A percentile compares a stretch with the other conserved stretches of the same genome.
These are phyloP conservation scores for Malbranchea cinnamomea DNA, from an alignment of 2,329 filamentous ascomycete species.

Conservation along the genomic window DNA sequence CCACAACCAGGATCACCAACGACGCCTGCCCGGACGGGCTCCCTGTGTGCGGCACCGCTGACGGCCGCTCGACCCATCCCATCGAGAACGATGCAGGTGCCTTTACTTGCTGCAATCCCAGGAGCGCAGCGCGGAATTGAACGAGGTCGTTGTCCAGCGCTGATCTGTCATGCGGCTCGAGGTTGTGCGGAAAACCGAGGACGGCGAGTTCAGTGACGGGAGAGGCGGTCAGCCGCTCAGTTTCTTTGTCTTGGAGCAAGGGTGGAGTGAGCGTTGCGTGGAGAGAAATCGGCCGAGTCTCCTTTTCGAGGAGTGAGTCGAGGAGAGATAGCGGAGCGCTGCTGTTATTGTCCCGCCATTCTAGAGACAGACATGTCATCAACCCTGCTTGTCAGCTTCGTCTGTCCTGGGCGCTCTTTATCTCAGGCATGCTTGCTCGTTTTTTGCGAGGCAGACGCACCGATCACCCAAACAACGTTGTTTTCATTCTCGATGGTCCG, in stretches of 20 bases:
- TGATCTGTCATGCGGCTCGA: slow-evolving; percentile 15
- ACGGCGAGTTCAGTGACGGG: slow-evolving; percentile 37
- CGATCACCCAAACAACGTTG: slow-evolving; percentile 22
- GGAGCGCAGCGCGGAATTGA: slow-evolving; percentile 23
- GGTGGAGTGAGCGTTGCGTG: slow-evolving; percentile 18
- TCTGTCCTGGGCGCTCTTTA: not conserved
- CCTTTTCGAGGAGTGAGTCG: slow-evolving; percentile 2
- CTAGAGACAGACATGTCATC: too few species aligned
- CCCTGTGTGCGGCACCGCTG: slow-evolving; percentile 17
- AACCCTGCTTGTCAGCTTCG: not conserved
- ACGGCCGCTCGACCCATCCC: slow-evolving; percentile 24
- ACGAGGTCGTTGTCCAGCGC: slow-evolving; percentile 19
- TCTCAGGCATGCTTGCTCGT: not conserved
- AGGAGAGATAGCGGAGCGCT: slow-evolving; percentile 3
- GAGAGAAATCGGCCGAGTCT: slow-evolving; percentile 8
- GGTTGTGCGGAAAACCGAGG: slow-evolving; percentile 27
- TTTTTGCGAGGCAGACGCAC: slow-evolving; percentile 14
- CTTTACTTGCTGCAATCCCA: slow-evolving; percentile 13
- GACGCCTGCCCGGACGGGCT: slow-evolving; percentile 29
- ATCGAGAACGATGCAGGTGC: slow-evolving; percentile 17
- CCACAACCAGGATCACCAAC: slow-evolving; percentile 30
- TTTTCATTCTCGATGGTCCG: slow-evolving; percentile 21
- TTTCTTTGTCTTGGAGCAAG: slow-evolving; percentile 6
- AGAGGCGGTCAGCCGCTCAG: slow-evolving; percentile 17
- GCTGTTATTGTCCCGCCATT: slow-evolving; percentile 7